Conservation (phyloP, 768 basidiomycete genomes). For the Grammothele lineata region DNA sequence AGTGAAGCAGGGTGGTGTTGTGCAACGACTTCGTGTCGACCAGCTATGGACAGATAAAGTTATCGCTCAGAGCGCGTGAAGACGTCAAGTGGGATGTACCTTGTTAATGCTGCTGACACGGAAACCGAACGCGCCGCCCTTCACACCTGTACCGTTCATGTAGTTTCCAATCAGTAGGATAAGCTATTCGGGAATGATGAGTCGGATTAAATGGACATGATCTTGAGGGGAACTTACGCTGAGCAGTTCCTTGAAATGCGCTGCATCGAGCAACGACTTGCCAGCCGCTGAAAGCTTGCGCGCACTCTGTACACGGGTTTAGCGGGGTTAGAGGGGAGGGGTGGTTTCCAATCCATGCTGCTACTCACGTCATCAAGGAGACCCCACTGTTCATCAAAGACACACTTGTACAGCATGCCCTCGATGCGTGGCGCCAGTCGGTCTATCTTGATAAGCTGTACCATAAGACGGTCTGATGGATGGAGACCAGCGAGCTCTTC, state of each 20-base stretch:
- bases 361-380: slow-evolving; percentile 75
- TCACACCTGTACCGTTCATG: slow-evolving; percentile 95
- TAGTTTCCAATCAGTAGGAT: slow-evolving; percentile 96
- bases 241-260: slow-evolving; percentile 84
- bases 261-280: slow-evolving; percentile 73
- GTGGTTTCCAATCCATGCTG: too few species aligned
- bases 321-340: too few species aligned
- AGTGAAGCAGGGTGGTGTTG: slow-evolving; percentile 92
- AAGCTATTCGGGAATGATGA: slow-evolving; percentile 44
- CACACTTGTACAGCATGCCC: slow-evolving; percentile 91
- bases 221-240: slow-evolving; percentile 45
- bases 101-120: slow-evolving; percentile 97
- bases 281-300: slow-evolving; percentile 81
- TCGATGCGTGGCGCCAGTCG: slow-evolving; percentile 84
- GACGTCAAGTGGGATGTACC: slow-evolving; percentile 32
- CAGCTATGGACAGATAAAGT: slow-evolving; percentile 58
- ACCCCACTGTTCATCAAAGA: slow-evolving; percentile 81
- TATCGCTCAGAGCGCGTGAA: not conserved
- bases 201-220: too few species aligned
- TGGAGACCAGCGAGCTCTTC: slow-evolving; percentile 88
- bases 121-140: slow-evolving; percentile 97
- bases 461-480: slow-evolving; percentile 94
- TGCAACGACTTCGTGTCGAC: slow-evolving; percentile 97
- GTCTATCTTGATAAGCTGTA: slow-evolving; percentile 92
- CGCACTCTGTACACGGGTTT: slow-evolving; percentile 80